Evolutionary conservation across 768 basidiomycete species (phyloP).

Genomic region (Agaricus sinodeliciosus): DNA sequence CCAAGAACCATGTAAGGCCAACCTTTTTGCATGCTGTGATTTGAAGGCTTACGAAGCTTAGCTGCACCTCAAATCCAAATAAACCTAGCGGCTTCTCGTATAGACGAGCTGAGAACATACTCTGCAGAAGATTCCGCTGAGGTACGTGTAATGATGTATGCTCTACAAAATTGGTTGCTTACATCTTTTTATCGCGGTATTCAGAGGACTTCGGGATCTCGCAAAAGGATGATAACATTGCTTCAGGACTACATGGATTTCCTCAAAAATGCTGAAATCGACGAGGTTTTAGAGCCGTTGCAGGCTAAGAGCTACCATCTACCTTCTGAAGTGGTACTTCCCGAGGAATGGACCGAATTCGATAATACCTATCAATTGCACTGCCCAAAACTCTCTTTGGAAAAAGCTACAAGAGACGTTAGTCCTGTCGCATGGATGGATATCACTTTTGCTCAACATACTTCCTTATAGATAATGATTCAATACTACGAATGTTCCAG

Average conservation of each 20-base stretch:
- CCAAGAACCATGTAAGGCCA: slow-evolving; percentile 54
- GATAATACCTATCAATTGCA: slow-evolving; percentile 91
- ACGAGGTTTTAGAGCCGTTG: slow-evolving; percentile 19
- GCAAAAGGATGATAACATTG: slow-evolving; percentile 43
- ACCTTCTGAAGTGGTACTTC: slow-evolving; percentile 59
- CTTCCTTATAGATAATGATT: slow-evolving; percentile 58
- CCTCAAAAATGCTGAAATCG: slow-evolving; percentile 43
- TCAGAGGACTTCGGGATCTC: slow-evolving; percentile 13
- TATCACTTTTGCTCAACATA: slow-evolving; percentile 11
- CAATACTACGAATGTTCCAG: slow-evolving; percentile 85
- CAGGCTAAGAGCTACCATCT: slow-evolving; percentile 48
- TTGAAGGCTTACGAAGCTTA: slow-evolving; percentile 16
- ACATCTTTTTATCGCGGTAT: not conserved
- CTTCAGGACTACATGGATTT: slow-evolving; percentile 56
- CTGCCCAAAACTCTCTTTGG: slow-evolving; percentile 75
- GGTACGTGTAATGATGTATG: not conserved
- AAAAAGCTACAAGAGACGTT: slow-evolving; percentile 74
- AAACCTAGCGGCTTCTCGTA: slow-evolving; percentile 46
- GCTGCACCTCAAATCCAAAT: slow-evolving; percentile 65
- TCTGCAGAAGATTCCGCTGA: slow-evolving; percentile 5
- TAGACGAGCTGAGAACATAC: slow-evolving; percentile 35
- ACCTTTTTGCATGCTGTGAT: not conserved
- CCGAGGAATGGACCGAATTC: slow-evolving; percentile 74
- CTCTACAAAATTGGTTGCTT: not conserved
- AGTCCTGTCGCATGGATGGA: slow-evolving; percentile 19